Base-by-base conservation (phyloP, 2,329 filamentous ascomycete species). In the Pseudogymnoascus sp. region DNA sequence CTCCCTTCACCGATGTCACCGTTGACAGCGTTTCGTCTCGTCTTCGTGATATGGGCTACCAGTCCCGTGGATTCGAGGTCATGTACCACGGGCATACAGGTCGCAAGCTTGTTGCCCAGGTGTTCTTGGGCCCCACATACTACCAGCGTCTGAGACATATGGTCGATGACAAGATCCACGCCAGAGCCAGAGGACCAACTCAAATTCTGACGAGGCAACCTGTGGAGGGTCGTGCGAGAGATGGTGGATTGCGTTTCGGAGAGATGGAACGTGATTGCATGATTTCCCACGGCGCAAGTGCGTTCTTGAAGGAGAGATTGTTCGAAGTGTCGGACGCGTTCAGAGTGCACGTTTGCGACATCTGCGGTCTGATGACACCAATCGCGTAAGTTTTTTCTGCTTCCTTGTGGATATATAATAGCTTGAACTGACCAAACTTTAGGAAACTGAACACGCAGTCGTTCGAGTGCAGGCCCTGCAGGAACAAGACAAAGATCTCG, bases 231-330 rank as follows among this genome's bases (percentile, higher is more conserved):
- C 90, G 95, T 85, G 94, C 94, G 3, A 83, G 95, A 77, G 95
- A 99, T 74, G 94, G 94, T 83, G 94, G 94, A 81, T 84, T 99
- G 48, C 93, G 95, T 74, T 99, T 99, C 85, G 94, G 94, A 87
- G 94, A 99, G 82, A 99, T 99, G 94, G 95, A 99, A 78, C 93
- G 95, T 80, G 95, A 99, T 85, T 99, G 94, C 76, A 99, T 99
- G 94, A 99, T 99, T 80, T 92, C 95, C n/a, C 95, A 99, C 75
- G 94, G 94, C 74, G 94, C 95, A 3, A 93, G 91, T 61, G 89
- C 92, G 1, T 99, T 99, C 84, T 79, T 99, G 73, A 99, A 99
- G 79, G 94, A 99, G 81, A 86, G 94, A 71, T 79, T 99, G 63
- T 97, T 99, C 71, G 93, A 97, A 74, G 94, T 99, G 59, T 96